Base-by-base conservation (phyloP, 2,329 filamentous ascomycete genomes). In the Dryadomyces quercivorus region DNA sequence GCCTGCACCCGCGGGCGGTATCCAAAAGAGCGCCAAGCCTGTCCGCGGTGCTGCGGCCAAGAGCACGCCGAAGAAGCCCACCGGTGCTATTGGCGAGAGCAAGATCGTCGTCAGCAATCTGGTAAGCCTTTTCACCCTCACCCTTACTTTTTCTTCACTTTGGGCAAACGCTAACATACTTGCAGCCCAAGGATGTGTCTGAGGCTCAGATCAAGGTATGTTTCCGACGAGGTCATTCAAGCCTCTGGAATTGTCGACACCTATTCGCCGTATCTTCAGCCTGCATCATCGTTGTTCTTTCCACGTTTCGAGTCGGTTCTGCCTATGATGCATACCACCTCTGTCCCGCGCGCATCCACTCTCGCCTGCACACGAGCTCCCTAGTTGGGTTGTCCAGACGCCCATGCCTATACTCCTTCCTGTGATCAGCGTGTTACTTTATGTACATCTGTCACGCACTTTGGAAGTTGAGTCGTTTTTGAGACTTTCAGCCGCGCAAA, bases 141-240 rank as follows among this genome's bases (percentile, higher is more conserved):
- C n/a, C 4, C 2, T 26, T 13, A 2, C 31, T 34, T 21, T 8
- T 50, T 48, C 2, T 36, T 12, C 43, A 31, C 12, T n/a, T n/a
- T n/a, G 38, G 20, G 48, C n/a, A 13, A 22, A 58, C 48, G 50
- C 78, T 86, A 75, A 86, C 71, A 36, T 51, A 26, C 9, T 55
- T 16, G 38, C 63, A 97, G 89, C 93, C 93, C 70, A 84, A 85
- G 77, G 93, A 98, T 83, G 90, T 98, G 72, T 88, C 84, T 75
- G 92, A 97, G 81, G 77, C 76, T 76, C 88, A 94, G 84, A 94
- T 98, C 77, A 97, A 98, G 93, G 93, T 98, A 98, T 94, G 93
- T 98, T 90, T 86, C 90, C 84, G 78, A 81, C 86, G 77, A 85
- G 84, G 84, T 81, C 74, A 67, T 71, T 74, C 69, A 72, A 67